Evolutionary conservation across 306 rosid genomes (phyloP).

Genomic region (Trichosanthes cucumerina): DNA sequence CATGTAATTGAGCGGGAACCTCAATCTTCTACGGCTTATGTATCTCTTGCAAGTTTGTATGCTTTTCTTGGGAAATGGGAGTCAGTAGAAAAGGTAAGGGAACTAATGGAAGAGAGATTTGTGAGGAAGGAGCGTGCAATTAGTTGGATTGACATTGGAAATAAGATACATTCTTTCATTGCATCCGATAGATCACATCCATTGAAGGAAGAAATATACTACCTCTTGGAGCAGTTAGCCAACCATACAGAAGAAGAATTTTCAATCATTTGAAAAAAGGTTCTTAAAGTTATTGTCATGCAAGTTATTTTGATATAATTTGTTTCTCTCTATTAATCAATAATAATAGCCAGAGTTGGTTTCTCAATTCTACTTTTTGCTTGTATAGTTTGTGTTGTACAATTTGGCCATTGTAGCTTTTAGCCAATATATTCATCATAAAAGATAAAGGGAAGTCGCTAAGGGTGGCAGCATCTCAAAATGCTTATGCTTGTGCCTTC

Average conservation of each 20-base stretch:
- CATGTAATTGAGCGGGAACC: conserved; percentile 49
- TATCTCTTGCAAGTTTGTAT: conserved; percentile 49
- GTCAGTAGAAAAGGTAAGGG: conserved; percentile 43
- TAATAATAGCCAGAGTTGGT: conserved; percentile 1
- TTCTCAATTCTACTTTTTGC: neutral
- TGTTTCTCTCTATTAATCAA: neutral
- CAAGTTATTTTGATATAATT: neutral
- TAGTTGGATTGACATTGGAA: conserved; percentile 30
- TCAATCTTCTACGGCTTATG: conserved; percentile 39
- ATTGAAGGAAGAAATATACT: conserved; percentile 42
- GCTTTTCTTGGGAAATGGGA: conserved; percentile 57
- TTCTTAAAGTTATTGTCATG: neutral
- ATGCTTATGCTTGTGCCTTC: neutral
- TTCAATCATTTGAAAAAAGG: conserved; percentile 22
- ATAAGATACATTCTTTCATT: conserved; percentile 40
- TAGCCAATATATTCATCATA: no score
- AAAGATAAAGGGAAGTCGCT: neutral
- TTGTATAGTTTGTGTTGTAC: neutral
- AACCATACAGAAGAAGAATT: conserved; percentile 34
- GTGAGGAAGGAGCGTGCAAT: conserved; percentile 22
- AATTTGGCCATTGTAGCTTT: neutral
- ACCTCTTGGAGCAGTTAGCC: conserved; percentile 37
- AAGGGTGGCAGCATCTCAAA: neutral
- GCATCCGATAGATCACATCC: conserved; percentile 48
- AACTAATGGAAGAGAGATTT: conserved; percentile 40